These are phyloP conservation scores for Phytophthora agathidicida DNA, from an alignment of 352 stramenopile genomes.

Conservation along the genomic window DNA sequence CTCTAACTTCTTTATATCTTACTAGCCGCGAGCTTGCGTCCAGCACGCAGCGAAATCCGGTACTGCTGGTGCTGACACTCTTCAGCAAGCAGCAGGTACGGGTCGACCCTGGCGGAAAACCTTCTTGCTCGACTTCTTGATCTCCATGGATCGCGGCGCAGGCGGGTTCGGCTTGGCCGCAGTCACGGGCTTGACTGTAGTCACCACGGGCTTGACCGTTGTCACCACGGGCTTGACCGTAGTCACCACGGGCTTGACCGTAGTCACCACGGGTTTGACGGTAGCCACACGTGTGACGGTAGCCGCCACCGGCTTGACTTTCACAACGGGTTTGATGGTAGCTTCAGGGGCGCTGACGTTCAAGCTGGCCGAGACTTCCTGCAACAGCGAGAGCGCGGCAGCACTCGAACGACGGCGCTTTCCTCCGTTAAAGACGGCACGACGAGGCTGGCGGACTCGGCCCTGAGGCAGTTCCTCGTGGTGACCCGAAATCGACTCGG, in stretches of 20 bases:
- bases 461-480: conserved; percentile 14
- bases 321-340: background rate
- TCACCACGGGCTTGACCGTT: conserved; percentile 3
- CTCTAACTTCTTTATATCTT: conserved; percentile 33
- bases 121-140: conserved; percentile 50
- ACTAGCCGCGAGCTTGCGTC: conserved; percentile 35
- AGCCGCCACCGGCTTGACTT: background rate
- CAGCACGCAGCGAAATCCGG: conserved; percentile 14
- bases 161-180: conserved; percentile 14
- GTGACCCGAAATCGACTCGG: conserved; percentile 5
- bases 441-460: conserved; percentile 39
- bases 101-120: conserved; percentile 43
- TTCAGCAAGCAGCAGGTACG: conserved; percentile 26
- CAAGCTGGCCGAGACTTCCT: conserved; percentile 36
- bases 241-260: conserved; percentile 2
- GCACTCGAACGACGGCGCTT: conserved; percentile 40
- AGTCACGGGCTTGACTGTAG: conserved; percentile 1
- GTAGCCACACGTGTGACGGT: conserved; percentile 3
- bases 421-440: conserved; percentile 50
- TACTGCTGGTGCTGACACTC: background rate
- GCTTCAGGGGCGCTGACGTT: conserved; percentile 12
- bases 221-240: background rate
- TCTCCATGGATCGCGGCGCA: conserved; percentile 24
- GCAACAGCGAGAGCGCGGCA: conserved; percentile 32
- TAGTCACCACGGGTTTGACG: conserved; percentile 8